Conservation (phyloP, 1,139 yeast species). For the Geotrichum histeridarum region DNA sequence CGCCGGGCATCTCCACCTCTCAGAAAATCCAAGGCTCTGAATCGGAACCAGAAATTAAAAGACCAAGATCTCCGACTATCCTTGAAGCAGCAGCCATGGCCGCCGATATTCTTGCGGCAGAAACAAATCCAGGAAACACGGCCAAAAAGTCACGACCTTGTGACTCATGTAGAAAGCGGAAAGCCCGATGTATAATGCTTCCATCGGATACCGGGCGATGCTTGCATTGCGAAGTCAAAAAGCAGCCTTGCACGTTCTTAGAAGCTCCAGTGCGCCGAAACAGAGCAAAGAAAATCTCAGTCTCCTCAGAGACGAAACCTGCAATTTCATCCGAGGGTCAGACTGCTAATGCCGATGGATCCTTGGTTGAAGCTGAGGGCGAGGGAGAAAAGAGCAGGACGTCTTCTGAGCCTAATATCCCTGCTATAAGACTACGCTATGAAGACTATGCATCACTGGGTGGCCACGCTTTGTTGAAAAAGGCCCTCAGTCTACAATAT, state of each 20-base stretch:
- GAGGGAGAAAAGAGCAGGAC: neutral
- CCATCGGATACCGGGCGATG: conserved; percentile 34
- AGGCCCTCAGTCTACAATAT: conserved; percentile 39
- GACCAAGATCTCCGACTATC: conserved; percentile 13
- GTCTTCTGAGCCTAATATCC: neutral
- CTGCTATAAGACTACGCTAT: conserved; percentile 26
- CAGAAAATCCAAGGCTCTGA: neutral
- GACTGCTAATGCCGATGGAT: neutral
- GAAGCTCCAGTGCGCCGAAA: conserved; percentile 31
- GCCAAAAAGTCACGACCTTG: conserved; percentile 27
- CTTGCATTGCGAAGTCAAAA: conserved; percentile 35
- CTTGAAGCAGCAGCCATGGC: conserved; percentile 21
- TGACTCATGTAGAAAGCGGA: conserved; percentile 34
- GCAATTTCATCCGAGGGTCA: neutral
- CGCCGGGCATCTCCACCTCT: neutral
- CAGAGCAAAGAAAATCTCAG: conserved; percentile 16
- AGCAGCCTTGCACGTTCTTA: conserved; percentile 36
- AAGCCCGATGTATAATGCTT: conserved; percentile 37
- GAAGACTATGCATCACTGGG: conserved; percentile 38
- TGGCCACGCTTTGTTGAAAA: conserved; percentile 39
- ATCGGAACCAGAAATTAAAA: neutral
- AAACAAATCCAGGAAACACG: neutral
- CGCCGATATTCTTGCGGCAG: conserved; percentile 18
- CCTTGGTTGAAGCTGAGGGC: conserved; percentile 15
- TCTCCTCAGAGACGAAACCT: neutral